Conservation (phyloP, 2,329 filamentous ascomycete genomes). For the Acrocalymma vagum region DNA sequence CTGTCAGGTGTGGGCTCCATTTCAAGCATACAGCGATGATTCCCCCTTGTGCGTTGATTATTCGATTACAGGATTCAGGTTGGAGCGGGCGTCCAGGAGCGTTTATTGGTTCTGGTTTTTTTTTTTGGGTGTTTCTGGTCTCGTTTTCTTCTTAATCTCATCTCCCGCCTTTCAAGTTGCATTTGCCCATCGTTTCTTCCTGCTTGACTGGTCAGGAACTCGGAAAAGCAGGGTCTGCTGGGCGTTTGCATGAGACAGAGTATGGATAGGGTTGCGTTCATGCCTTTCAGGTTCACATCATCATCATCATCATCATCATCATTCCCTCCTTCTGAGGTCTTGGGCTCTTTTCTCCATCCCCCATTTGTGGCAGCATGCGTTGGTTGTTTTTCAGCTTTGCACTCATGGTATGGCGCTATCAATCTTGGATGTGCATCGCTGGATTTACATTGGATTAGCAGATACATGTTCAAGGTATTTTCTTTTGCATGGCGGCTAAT, state of each 20-base stretch:
- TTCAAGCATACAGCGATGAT: constrained; percentile 55
- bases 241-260: constrained; percentile 18
- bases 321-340: constrained; percentile 17
- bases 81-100: constrained; percentile 39
- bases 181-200: constrained; percentile 19
- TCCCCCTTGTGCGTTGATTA: constrained; percentile 51
- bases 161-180: constrained; percentile 13
- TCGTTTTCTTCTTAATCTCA: constrained; percentile 13
- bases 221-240: constrained; percentile 27
- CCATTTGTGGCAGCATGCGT: constrained; percentile 15
- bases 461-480: constrained; percentile 21
- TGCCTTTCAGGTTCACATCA: constrained; percentile 13
- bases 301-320: constrained; percentile 8
- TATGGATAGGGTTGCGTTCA: constrained; percentile 17
- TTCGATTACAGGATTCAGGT: constrained; percentile 38
- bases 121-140: constrained; percentile 15
- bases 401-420: constrained; percentile 40
- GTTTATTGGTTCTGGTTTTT: constrained; percentile 11
- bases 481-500: constrained; percentile 34
- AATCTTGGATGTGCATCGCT: constrained; percentile 32
- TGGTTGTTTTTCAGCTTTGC: constrained; percentile 30
- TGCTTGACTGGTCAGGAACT: constrained; percentile 23
- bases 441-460: constrained; percentile 30
- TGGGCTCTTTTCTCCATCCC: constrained; percentile 13
- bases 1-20: constrained; percentile 46